Base-by-base conservation (phyloP, 768 basidiomycete species). In the Lactifluus piperatus region DNA sequence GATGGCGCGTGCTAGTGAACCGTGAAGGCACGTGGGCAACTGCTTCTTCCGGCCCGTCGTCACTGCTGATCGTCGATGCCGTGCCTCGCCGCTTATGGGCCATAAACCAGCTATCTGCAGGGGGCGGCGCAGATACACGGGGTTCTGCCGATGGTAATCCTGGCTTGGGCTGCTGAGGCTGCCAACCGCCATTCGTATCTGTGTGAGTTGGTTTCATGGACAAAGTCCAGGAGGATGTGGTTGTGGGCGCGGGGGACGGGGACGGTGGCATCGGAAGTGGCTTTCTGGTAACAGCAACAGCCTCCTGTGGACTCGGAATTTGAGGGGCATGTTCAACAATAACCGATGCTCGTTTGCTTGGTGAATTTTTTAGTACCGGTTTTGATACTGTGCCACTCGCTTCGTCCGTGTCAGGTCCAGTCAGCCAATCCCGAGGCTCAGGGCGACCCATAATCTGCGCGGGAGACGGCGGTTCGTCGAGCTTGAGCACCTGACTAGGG, bases 311-410 rank as follows among this genome's bases (percentile, higher is more conserved):
- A 53, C 65, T 68, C 39, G 65, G 67, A 22, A 73, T 47, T 7
- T 52, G 48, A 30, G 68, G 62, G 16, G 68, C 69, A 51, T 71
- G 77, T 60, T 75, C 77, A 65, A 86, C 79, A 34, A 87, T 79
- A 52, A 80, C 77, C 3, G 86, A 88, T 36, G 85, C 80, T 13
- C 85, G 81, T 71, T 88, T 89, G 67, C 82, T 81, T 22, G 85
- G 85, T 18, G 85, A 86, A 20, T 84, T 80, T 55, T 87, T 82
- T 51, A 88, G 70, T 30, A 85, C 73, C 3, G 84, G 79, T 22
- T 74, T 43, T 20, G 32, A 45, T 8, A 57, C 54, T 27, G 57
- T 44, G 32, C 48, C 57, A 51, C 51, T 24, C 39, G 26, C 57
- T 29, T 64, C 60, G 43, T 76, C 72, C 45, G 79, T 76, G 56